Evolutionary conservation across 208 protist species (phyloP).

Genomic region (Crithidia fasciculata): DNA sequence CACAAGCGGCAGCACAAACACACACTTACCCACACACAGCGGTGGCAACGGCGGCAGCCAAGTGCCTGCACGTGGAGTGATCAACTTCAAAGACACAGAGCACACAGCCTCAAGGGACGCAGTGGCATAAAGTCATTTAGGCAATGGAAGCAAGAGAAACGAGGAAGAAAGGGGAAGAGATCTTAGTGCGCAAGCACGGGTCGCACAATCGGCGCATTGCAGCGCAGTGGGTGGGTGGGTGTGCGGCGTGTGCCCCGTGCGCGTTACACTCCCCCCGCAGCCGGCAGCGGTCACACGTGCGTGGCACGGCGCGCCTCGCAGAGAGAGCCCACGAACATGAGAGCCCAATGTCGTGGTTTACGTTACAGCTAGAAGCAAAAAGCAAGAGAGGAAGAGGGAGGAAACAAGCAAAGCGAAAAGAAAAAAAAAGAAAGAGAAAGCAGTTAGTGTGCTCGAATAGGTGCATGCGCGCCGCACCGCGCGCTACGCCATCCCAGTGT

Average conservation of each 20-base stretch:
- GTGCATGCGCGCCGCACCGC: too few relatives aligned
- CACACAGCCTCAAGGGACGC: neutral
- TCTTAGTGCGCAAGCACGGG: neutral
- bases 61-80: neutral
- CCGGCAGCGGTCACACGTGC: neutral
- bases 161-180: constrained; percentile 14
- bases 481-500: constrained; percentile 6
- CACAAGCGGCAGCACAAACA: too few relatives aligned
- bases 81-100: neutral
- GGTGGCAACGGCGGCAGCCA: too few relatives aligned
- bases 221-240: neutral
- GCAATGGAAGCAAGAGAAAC: constrained; percentile 1
- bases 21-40: too few relatives aligned
- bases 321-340: constrained; percentile 1
- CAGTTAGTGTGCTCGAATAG: too few relatives aligned
- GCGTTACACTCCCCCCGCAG: neutral
- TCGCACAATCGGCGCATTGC: neutral
- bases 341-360: constrained; percentile 6
- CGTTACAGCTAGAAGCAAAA: neutral
- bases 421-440: neutral
- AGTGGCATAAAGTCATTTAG: too few relatives aligned
- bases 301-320: neutral
- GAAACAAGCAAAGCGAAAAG: neutral
- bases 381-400: neutral
- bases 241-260: neutral